Evolutionary conservation across 352 stramenopile genomes (phyloP), one percentile per base, ranked within the genome.

Genomic region (Globisporangium middletonii): DNA sequence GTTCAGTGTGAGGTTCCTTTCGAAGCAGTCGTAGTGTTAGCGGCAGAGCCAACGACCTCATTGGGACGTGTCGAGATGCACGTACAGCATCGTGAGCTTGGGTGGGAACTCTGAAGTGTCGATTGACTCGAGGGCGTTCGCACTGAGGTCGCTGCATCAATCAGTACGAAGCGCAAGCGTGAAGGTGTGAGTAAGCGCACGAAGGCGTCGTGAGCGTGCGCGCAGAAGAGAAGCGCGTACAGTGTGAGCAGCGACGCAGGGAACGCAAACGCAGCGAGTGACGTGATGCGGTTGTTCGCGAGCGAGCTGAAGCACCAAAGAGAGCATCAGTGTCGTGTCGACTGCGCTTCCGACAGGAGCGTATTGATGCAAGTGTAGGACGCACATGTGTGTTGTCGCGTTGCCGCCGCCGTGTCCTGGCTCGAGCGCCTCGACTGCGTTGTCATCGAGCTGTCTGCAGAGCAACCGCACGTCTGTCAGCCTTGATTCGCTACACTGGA

Each of bases 1-100:
- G 23, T 81, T 81, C 6, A 54, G 60, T 18, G 72, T 78, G 28
- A 77, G 27, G 47, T 78, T 68, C 35, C 72, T 81, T 9, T 19
- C 2, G 44, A 18, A 12, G 2, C 18, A 23, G 15, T 19, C 1
- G 27, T 19, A 8, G 11, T 33, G 13, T 35, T 11, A 35, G 45
- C 18, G 16, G 18, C 8, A 18, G 23, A 11, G 3, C 27, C 3
- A 37, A 52, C 11, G n/a, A 15, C 7, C 4, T 11, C 12, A 28
- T 13, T 27, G 27, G 35, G 1, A 9, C 6, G 1, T 9, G 33
- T 38, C 8, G 26, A 18, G 12, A 28, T 38, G 33, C 33, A 38
- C 48, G 8, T 30, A 62, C 57, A 62, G 35, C 19, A n/a, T 23
- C 15, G 50, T 52, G 18, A 61, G 30, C 15, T 15, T 52, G 15